phyloP scores from a whole-genome alignment of 202 grass and related monocot genomes.

The Eragrostis tef region DNA sequence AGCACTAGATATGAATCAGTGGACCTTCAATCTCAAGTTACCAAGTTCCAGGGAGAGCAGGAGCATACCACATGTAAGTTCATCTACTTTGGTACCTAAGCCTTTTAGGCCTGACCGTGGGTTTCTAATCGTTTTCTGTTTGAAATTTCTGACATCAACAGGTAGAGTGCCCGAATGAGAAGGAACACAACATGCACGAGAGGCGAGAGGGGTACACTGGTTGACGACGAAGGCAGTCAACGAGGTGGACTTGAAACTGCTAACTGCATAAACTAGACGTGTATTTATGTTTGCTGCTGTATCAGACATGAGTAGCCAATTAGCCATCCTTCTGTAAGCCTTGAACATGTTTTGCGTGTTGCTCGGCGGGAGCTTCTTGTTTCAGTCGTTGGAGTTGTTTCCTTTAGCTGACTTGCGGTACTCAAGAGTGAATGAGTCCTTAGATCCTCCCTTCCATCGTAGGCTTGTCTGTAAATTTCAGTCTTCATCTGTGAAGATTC shows the following conservation, averaged over 20 bases:
- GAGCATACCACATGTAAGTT: slow-evolving; percentile 15
- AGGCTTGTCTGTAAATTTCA: slow-evolving; percentile 28
- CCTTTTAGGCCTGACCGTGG: not conserved
- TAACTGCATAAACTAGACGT: slow-evolving; percentile 44
- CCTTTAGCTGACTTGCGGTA: not conserved
- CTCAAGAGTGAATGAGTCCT: not conserved
- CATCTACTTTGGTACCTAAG: not conserved
- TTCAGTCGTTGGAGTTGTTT: not conserved
- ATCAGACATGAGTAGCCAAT: slow-evolving; percentile 9
- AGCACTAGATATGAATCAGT: slow-evolving; percentile 34
- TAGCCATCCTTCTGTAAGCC: slow-evolving; percentile 27
- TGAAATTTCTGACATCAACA: not conserved
- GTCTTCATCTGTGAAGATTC: not conserved
- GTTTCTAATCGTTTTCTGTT: not conserved
- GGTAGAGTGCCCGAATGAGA: slow-evolving; percentile 11
- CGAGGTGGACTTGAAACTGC: slow-evolving; percentile 25
- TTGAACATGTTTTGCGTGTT: slow-evolving; percentile 15
- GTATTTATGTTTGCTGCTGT: slow-evolving; percentile 43
- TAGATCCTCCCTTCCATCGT: not conserved
- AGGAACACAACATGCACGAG: slow-evolving; percentile 7
- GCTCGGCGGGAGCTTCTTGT: slow-evolving; percentile 5
- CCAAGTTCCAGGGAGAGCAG: slow-evolving; percentile 25
- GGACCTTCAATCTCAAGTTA: slow-evolving; percentile 19
- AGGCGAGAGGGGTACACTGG: not conserved
- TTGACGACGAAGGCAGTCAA: not conserved